phyloP scores from a whole-genome alignment of 441 rosid genomes.

The Daphne laureola region DNA sequence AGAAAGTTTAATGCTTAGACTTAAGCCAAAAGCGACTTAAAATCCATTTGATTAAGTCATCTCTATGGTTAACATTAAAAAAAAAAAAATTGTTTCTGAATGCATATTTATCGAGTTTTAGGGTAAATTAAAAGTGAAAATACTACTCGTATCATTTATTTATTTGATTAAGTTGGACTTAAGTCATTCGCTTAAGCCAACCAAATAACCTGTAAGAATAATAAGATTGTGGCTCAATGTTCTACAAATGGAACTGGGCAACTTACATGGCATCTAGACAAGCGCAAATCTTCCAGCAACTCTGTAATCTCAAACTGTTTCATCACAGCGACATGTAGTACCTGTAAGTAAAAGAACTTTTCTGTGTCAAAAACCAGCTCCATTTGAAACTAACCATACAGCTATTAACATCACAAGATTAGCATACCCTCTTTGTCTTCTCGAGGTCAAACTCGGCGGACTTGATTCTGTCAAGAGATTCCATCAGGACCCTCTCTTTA shows the following conservation, averaged over 20 bases:
- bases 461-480: constrained; percentile 84
- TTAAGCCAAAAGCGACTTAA: too few species aligned
- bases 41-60: too few species aligned
- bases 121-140: too few species aligned
- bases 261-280: constrained; percentile 63
- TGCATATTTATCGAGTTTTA: too few species aligned
- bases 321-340: constrained; percentile 55
- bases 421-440: constrained; percentile 77
- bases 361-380: not conserved
- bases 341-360: constrained; percentile 37
- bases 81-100: too few species aligned
- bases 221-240: not conserved
- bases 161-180: too few species aligned
- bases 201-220: too few species aligned
- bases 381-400: constrained; percentile 5
- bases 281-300: constrained; percentile 44
- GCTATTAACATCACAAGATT: constrained; percentile 8
- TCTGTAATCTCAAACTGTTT: constrained; percentile 74
- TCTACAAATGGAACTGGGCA: constrained; percentile 3
- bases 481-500: constrained; percentile 72
- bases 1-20: not conserved
- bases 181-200: too few species aligned
- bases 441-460: constrained; percentile 83
- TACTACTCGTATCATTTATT: too few species aligned
- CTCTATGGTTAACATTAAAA: too few species aligned